Conservation (phyloP, 345 rosid genomes). For the Mercurialis annua region DNA sequence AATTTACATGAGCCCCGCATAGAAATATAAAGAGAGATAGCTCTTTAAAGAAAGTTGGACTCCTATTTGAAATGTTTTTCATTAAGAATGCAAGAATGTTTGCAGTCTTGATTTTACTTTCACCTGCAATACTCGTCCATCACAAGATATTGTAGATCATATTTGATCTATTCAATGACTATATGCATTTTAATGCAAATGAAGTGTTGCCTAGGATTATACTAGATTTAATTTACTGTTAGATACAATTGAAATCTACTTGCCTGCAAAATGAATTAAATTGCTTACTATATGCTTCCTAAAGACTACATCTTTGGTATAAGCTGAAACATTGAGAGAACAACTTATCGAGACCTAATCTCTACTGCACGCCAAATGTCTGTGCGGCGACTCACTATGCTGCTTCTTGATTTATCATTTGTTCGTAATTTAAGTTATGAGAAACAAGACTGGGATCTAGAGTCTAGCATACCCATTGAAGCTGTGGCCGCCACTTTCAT, state of each 20-base stretch:
- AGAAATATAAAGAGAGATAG: no score
- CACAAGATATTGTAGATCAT: no score
- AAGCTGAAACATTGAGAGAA: background rate
- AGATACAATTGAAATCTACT: background rate
- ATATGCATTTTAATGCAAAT: no score
- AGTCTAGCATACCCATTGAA: slow-evolving; percentile 22
- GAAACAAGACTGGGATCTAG: slow-evolving; percentile 8
- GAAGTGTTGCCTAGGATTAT: no score
- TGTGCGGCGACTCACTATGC: background rate
- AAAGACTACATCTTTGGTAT: background rate
- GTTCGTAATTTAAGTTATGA: background rate
- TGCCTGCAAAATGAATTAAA: background rate
- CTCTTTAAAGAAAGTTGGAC: no score
- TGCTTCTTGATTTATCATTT: background rate
- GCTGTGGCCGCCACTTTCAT: slow-evolving; percentile 25
- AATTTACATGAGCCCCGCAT: no score
- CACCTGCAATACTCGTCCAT: no score
- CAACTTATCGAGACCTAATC: background rate
- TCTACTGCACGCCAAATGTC: background rate
- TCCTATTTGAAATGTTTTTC: no score
- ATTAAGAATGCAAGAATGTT: no score
- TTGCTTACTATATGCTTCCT: background rate
- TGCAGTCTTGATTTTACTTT: no score
- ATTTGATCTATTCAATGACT: no score
- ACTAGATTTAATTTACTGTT: background rate